Percentiles rank a stretch among this genome's conserved stretches.
phyloP scores from a whole-genome alignment of 306 rosid genomes.

The Rubus parviflorus region DNA sequence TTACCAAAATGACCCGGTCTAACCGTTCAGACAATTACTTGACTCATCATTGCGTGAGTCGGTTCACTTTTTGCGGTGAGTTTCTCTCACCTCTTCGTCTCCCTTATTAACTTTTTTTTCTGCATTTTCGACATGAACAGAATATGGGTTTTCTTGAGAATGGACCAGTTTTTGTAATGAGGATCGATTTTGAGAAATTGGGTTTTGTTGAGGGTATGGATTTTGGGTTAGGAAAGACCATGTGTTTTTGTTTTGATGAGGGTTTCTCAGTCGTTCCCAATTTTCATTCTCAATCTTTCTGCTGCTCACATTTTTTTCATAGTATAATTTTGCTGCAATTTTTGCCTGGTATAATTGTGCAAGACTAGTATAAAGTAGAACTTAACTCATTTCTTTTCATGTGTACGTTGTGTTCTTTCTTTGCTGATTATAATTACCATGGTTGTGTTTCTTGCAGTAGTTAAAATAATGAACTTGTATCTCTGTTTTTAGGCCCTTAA shows the following conservation, averaged over 20 bases:
- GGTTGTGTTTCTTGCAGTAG: neutral
- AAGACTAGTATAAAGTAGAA: neutral
- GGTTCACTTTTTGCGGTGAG: neutral
- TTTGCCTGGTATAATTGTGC: neutral
- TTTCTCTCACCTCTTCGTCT: neutral
- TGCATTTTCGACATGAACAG: neutral
- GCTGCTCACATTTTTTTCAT: neutral
- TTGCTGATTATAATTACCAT: neutral
- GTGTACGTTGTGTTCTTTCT: neutral
- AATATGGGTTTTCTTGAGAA: too few relatives aligned
- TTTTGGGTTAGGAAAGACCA: too few relatives aligned
- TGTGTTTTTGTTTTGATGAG: neutral
- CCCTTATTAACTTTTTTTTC: neutral
- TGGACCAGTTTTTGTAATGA: too few relatives aligned
- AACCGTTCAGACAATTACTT: neutral
- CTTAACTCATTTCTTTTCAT: too few relatives aligned
- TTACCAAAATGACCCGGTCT: neutral
- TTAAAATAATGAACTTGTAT: neutral
- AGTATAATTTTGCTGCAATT: neutral
- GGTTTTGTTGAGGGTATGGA: neutral
- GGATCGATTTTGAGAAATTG: neutral
- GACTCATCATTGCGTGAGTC: neutral
- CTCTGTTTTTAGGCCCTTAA: neutral
- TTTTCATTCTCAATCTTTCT: neutral
- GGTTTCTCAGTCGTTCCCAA: too few relatives aligned